Base-by-base conservation (phyloP, 2,329 filamentous ascomycete species). In the Cladorrhinum sp. region DNA sequence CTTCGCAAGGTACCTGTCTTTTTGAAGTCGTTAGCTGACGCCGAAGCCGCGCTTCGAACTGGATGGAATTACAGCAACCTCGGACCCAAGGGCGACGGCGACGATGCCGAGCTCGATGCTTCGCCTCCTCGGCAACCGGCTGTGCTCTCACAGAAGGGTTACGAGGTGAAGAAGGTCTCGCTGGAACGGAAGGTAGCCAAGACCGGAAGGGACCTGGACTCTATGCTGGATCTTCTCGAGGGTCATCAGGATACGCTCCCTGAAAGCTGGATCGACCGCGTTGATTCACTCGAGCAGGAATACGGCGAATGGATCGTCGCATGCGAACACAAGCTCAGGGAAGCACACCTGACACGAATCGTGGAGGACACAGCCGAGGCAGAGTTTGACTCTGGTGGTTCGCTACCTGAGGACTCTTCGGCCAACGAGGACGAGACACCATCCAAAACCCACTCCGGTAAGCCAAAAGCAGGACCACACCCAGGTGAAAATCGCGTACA, bases 191-290 rank as follows among this genome's bases (percentile, higher is more conserved):
- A 89, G 66, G 86, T 97, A 33, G 79, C 84, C 14, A 81, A 81
- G 36, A 82, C 92, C 0, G 94, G 91, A 0, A 83, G 83, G 53
- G 82, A 86, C 42, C 80, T 98, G 63, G 95, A 99, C 73, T 85
- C 82, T 55, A 92, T 97, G 83, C 82, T 99, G 14, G 93, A 99
- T 74, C 82, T 85, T 30, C 80, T 98, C 1, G 95, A 98, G 73
- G 93, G 92, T 1, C 82, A 87, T 58, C 82, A 89, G 49, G 95
- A 99, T 69, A 91, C 89, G 0, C 78, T 99, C 9, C 95, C 95
- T 0, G 90, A 96, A 46, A 73, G 79, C 26, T 99, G 94, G 95
- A 85, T 98, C 59, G 91, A 96, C 68, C 83, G 87, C 3, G 88
- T 98, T 76, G 95, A 98, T 73, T 75, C 77, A 0, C 79, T 96